Conservation (phyloP, 805 yeast genomes). For the Monosporozyma unispora region DNA sequence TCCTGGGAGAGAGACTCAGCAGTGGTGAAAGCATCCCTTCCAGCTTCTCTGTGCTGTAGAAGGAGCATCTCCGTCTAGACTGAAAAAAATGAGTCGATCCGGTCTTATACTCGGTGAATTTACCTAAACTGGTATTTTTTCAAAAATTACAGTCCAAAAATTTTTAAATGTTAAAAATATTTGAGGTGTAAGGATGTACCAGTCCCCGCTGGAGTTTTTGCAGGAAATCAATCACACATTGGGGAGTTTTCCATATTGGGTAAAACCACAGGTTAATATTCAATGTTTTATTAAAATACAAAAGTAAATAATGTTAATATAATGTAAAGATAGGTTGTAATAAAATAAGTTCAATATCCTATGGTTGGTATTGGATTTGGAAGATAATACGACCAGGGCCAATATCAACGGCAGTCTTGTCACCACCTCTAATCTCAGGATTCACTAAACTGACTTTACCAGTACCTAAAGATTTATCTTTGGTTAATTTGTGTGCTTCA, state of each 20-base stretch:
- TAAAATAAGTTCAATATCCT: conserved; percentile 1
- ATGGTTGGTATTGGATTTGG: conserved; percentile 18
- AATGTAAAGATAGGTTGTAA: neutral
- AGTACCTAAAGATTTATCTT: conserved; percentile 54
- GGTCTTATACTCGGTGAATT: neutral
- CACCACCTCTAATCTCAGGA: conserved; percentile 25
- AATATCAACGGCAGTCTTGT: conserved; percentile 24
- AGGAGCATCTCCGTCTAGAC: neutral
- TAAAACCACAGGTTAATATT: neutral
- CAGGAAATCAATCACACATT: neutral
- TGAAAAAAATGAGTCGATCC: neutral
- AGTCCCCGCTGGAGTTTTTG: neutral
- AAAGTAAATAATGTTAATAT: neutral
- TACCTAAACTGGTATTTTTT: neutral
- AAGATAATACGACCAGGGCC: conserved; percentile 26
- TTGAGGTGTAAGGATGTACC: neutral
- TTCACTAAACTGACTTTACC: conserved; percentile 46
- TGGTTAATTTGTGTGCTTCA: conserved; percentile 66
- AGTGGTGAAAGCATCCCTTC: no score
- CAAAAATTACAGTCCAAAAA: neutral
- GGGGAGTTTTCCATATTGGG: neutral
- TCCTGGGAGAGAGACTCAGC: no score
- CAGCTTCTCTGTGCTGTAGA: no score
- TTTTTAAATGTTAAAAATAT: neutral
- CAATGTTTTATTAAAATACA: neutral